Evolutionary conservation across 2,329 filamentous ascomycete species (phyloP).

Genomic region (Talaromyces pinophilus): DNA sequence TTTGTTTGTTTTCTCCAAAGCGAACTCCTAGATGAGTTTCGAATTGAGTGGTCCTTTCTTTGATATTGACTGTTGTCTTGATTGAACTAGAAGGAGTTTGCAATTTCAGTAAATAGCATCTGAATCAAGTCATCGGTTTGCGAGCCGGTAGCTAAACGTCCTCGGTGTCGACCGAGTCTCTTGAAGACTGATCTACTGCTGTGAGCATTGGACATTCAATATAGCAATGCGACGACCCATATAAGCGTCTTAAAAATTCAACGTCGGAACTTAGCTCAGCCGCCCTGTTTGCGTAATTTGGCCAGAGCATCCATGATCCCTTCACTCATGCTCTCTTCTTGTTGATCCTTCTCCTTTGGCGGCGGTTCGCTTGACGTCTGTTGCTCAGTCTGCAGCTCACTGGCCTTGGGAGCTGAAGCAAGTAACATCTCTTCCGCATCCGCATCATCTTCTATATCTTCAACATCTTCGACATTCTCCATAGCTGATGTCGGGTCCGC

Average conservation of each 20-base stretch:
- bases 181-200: background rate
- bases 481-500: conserved; percentile 21
- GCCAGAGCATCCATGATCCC: conserved; percentile 61
- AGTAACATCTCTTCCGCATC: conserved; percentile 49
- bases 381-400: conserved; percentile 29
- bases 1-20: background rate
- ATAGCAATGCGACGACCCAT: background rate
- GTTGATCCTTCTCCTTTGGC: conserved; percentile 23
- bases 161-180: background rate
- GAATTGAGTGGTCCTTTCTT: background rate
- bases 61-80: background rate
- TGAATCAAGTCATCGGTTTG: background rate
- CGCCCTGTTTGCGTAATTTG: conserved; percentile 51
- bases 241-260: too few species aligned
- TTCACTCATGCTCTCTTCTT: conserved; percentile 54
- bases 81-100: background rate
- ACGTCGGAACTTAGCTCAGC: conserved; percentile 1
- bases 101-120: background rate
- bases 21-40: background rate
- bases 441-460: conserved; percentile 43
- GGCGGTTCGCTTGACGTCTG: conserved; percentile 19
- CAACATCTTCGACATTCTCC: conserved; percentile 32
- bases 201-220: background rate
- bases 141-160: background rate
- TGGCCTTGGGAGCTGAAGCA: conserved; percentile 33